A percentile compares a stretch with the other conserved stretches of the same genome.
These are phyloP conservation scores for Cyberlindnera japonica DNA, from an alignment of 805 yeast genomes.

Conservation along the genomic window DNA sequence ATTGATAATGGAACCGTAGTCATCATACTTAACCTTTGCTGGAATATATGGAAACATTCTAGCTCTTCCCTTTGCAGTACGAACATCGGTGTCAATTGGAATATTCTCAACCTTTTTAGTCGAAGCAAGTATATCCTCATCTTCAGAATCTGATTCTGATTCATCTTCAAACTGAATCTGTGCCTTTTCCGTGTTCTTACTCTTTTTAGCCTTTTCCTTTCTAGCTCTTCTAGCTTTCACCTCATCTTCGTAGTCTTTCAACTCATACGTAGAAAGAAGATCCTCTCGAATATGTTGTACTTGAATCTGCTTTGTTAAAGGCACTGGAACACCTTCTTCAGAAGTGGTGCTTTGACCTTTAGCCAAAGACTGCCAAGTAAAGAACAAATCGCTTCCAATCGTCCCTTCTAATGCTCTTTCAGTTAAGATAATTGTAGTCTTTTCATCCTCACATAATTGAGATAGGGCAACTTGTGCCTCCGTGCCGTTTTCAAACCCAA, in stretches of 20 bases:
- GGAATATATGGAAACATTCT: constrained; percentile 76
- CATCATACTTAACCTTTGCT: constrained; percentile 64
- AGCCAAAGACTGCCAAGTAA: constrained; percentile 43
- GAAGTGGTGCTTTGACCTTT: constrained; percentile 37
- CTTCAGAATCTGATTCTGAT: constrained; percentile 25
- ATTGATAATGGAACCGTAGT: constrained; percentile 79
- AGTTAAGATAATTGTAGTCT: constrained; percentile 70
- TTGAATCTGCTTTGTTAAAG: constrained; percentile 41
- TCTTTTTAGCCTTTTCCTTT: constrained; percentile 30
- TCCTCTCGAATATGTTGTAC: constrained; percentile 45
- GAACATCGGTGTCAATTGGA: constrained; percentile 33
- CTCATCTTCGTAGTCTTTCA: constrained; percentile 42
- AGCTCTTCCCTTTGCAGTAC: constrained; percentile 29
- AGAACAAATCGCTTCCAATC: constrained; percentile 46
- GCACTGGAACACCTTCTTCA: constrained; percentile 63
- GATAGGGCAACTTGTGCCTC: constrained; percentile 49
- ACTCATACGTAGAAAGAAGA: constrained; percentile 45
- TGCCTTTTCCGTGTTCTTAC: constrained; percentile 29
- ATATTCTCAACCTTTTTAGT: constrained; percentile 16
- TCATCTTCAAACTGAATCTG: constrained; percentile 28
- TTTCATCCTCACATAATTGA: constrained; percentile 58
- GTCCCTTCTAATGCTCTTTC: constrained; percentile 53
- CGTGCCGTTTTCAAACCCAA: constrained; percentile 61
- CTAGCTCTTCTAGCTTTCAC: constrained; percentile 44
- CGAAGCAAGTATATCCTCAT: constrained; percentile 26